Base-by-base conservation (phyloP, 2,329 filamentous ascomycete genomes). In the Ascochyta rabiei region DNA sequence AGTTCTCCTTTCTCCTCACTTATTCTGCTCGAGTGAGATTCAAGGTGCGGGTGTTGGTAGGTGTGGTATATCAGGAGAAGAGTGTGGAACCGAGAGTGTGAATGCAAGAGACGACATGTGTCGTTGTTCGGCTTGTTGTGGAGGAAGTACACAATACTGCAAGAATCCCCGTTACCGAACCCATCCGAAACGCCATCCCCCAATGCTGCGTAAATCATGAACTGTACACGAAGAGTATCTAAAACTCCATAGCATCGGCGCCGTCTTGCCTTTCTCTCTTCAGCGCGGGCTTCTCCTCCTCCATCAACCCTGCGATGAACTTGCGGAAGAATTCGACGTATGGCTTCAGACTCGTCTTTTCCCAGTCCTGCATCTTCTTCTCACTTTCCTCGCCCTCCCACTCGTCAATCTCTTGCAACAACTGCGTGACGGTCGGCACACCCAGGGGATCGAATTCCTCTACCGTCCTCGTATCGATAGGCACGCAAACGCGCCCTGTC, bases 331-430 rank as follows among this genome's bases (percentile, higher is more conserved):
- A 88, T 53, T 98, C 93, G 31, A 98, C 86, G 72, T 96, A 98
- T 8, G 92, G 91, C 79, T 89, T 96, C 70, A 99, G 76, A 62
- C 91, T 91, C 21, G 95, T 99, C 85, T 98, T 99, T 77, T 99
- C 93, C 87, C 93, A 98, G 71, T 99, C 95, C 63, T 88, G 84
- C 42, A 90, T 68, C 51, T 78, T 79, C 66, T 81, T 85, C 59
- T 79, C 78, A 0, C 79, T 79, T 59, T 79, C 78, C 0, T 79
- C 79, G 6, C 69, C 70, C 64, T 86, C 83, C 86, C 91, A 98
- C 18, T 84, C 80, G 73, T 99, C 93, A 67, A 99, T 96, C 78
- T 99, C 92, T 5, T 80, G 81, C 19, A 98, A 77, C 53, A 99
- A 79, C 43, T 88, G 82, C 56, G 90, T 90, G 3, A 97, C 91